phyloP scores from a whole-genome alignment of 805 yeast genomes.

The Scheffersomyces coipomensis region DNA sequence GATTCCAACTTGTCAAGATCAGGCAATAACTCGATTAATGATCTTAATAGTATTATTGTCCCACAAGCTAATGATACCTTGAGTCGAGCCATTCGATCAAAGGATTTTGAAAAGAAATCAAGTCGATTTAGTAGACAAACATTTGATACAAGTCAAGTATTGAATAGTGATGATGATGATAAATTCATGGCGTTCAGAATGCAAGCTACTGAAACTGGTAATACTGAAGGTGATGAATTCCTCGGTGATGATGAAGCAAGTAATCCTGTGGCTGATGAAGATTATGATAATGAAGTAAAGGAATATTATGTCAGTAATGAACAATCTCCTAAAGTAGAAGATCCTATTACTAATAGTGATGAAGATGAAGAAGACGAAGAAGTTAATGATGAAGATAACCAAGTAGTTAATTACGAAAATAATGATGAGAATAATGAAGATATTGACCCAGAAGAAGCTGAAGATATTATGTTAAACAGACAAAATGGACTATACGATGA shows the following conservation, averaged over 20 bases:
- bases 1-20: constrained; percentile 22
- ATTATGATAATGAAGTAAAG: neutral
- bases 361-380: constrained; percentile 2
- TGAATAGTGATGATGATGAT: constrained; percentile 9
- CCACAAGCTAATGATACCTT: neutral
- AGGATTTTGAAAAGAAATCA: constrained; percentile 1
- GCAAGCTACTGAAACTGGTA: constrained; percentile 7
- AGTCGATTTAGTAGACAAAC: neutral
- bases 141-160: neutral
- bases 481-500: neutral
- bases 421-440: no score
- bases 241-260: constrained; percentile 4
- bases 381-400: constrained; percentile 4
- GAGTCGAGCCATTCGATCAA: neutral
- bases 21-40: constrained; percentile 13
- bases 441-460: no score
- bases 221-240: constrained; percentile 4
- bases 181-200: constrained; percentile 9
- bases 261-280: constrained; percentile 1
- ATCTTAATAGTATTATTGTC: constrained; percentile 2
- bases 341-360: neutral
- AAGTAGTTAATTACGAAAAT: neutral
- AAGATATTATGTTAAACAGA: no score
- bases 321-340: neutral
- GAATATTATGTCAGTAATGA: neutral